phyloP scores from a whole-genome alignment of 2,329 filamentous ascomycete genomes.

The Sclerotinia sclerotiorum region DNA sequence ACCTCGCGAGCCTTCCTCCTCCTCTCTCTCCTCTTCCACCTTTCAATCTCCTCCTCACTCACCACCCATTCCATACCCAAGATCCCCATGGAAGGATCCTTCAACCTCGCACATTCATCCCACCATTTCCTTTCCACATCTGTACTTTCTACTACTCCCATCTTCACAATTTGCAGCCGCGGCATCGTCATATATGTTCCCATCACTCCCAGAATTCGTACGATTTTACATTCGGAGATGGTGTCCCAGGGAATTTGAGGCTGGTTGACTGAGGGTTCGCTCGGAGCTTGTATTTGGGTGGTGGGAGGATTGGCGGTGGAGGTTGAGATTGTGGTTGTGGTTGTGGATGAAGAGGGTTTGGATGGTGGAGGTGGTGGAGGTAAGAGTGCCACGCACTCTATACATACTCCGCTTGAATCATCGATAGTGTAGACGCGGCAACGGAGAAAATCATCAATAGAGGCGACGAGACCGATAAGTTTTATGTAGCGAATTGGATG shows the following conservation, averaged over 20 bases:
- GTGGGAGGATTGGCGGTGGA: background rate
- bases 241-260: conserved; percentile 35
- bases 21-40: conserved; percentile 24
- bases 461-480: conserved; percentile 68
- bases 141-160: conserved; percentile 51
- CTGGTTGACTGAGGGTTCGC: conserved; percentile 57
- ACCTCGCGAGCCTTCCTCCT: conserved; percentile 35
- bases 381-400: conserved; percentile 46
- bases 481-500: conserved; percentile 76
- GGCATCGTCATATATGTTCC: conserved; percentile 49
- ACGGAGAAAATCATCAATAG: conserved; percentile 52
- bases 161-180: conserved; percentile 55
- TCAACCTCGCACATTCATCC: conserved; percentile 55
- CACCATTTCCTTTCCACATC: conserved; percentile 59
- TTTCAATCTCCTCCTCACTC: conserved; percentile 43
- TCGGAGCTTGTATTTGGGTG: background rate
- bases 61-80: conserved; percentile 57
- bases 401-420: conserved; percentile 61
- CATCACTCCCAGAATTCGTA: conserved; percentile 58
- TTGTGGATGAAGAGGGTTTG: background rate
- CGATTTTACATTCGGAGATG: conserved; percentile 53
- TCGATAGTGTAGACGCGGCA: conserved; percentile 59
- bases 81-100: conserved; percentile 43
- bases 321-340: background rate
- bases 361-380: conserved; percentile 23